phyloP scores from a whole-genome alignment of 2,329 filamentous ascomycete genomes.

The Cylindrodendrum hubeiense region DNA sequence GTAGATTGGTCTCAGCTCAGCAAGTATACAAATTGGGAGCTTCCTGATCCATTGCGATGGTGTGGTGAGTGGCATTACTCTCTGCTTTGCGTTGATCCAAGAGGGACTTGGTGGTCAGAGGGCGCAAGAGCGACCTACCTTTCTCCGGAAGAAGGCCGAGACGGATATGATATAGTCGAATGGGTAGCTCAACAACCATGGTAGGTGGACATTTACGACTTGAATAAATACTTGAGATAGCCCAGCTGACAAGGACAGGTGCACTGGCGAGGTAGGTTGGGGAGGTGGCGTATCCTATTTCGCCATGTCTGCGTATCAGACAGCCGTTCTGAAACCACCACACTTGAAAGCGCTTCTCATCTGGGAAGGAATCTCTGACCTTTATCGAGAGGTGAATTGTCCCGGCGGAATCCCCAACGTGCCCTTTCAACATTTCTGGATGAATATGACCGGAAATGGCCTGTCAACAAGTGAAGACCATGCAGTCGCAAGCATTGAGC shows the following conservation, averaged over 20 bases:
- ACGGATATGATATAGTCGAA: constrained; percentile 5
- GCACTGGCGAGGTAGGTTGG: neutral
- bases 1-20: constrained; percentile 8
- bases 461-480: constrained; percentile 9
- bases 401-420: constrained; percentile 20
- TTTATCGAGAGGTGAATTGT: constrained; percentile 19
- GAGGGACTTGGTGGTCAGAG: constrained; percentile 3
- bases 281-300: constrained; percentile 8
- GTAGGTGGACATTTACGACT: neutral
- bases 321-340: constrained; percentile 10
- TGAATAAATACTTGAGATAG: no score
- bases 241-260: neutral
- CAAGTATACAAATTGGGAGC: constrained; percentile 15
- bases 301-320: constrained; percentile 5
- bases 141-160: neutral
- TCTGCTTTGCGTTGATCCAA: neutral
- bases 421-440: constrained; percentile 23
- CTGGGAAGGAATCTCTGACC: constrained; percentile 22
- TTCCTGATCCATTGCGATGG: constrained; percentile 10
- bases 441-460: constrained; percentile 26
- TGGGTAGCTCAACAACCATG: constrained; percentile 4
- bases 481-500: constrained; percentile 8
- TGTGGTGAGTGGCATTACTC: constrained; percentile 12
- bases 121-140: neutral
- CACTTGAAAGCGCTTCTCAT: constrained; percentile 17